phyloP scores from a whole-genome alignment of 2,329 filamentous ascomycete genomes.

The Phaeosphaeriaceae sp. region DNA sequence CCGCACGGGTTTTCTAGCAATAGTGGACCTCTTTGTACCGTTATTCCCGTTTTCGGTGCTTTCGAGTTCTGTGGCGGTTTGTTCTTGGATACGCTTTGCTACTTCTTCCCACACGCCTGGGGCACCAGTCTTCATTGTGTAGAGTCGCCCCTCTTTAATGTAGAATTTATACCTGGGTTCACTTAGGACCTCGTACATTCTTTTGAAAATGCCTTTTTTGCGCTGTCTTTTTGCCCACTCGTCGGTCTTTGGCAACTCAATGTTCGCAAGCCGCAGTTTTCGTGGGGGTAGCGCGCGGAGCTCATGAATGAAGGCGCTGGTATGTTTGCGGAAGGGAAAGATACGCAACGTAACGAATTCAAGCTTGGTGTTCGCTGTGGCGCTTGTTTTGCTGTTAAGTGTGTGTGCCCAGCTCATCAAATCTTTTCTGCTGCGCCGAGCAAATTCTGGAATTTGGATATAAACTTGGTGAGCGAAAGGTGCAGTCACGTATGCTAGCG shows the following conservation, averaged over 20 bases:
- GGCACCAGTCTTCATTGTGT: conserved; percentile 39
- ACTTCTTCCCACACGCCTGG: conserved; percentile 47
- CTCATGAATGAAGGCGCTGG: conserved; percentile 37
- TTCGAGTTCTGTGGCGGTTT: conserved; percentile 15
- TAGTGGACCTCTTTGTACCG: too few relatives aligned
- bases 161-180: conserved; percentile 46
- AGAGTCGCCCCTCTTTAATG: conserved; percentile 41
- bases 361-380: conserved; percentile 35
- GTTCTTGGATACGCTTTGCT: conserved; percentile 33
- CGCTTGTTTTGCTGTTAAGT: conserved; percentile 17
- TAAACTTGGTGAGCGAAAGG: conserved; percentile 45
- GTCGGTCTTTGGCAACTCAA: conserved; percentile 35
- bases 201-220: conserved; percentile 23
- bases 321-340: conserved; percentile 40
- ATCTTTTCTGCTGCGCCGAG: conserved; percentile 29
- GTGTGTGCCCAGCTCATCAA: conserved; percentile 33
- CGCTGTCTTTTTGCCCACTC: conserved; percentile 26
- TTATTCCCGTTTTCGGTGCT: too few relatives aligned
- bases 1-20: too few relatives aligned
- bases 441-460: conserved; percentile 40
- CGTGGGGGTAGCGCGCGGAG: conserved; percentile 39
- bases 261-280: conserved; percentile 39
- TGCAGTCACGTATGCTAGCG: conserved; percentile 43
- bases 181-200: conserved; percentile 29
- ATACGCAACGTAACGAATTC: conserved; percentile 46